phyloP scores from a whole-genome alignment of 164 flowering plant genomes.

The Santalum album region DNA sequence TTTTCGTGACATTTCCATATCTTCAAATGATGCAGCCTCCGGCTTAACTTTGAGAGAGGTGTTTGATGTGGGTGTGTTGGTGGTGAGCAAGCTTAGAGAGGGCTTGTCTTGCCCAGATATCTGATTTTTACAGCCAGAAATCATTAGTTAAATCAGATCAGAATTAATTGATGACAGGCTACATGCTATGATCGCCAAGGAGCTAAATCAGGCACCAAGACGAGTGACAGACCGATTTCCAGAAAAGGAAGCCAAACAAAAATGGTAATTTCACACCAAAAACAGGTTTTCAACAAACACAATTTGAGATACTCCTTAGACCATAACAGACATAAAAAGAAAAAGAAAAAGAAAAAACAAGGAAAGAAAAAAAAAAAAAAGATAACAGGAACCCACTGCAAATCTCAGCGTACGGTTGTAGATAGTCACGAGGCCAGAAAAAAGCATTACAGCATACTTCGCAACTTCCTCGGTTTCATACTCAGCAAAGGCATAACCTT shows the following conservation, averaged over 20 bases:
- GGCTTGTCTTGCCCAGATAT: slow-evolving; percentile 72
- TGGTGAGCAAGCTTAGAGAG: slow-evolving; percentile 18
- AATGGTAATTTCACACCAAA: too few relatives aligned
- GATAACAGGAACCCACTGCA: slow-evolving; percentile 40
- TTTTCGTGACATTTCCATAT: slow-evolving; percentile 18
- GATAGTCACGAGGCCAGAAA: slow-evolving; percentile 77
- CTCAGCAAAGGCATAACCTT: slow-evolving; percentile 86
- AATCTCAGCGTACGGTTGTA: slow-evolving; percentile 63
- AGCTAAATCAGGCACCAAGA: not conserved
- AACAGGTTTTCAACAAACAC: too few relatives aligned
- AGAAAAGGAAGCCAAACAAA: too few relatives aligned
- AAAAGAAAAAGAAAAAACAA: not conserved
- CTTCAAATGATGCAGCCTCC: slow-evolving; percentile 16
- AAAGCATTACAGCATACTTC: slow-evolving; percentile 74
- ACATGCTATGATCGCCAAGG: not conserved
- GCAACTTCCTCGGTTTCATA: slow-evolving; percentile 83
- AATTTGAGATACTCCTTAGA: too few relatives aligned
- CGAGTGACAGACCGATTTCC: too few relatives aligned
- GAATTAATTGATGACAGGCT: not conserved
- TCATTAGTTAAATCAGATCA: not conserved
- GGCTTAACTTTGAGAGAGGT: too few relatives aligned
- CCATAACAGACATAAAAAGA: not conserved
- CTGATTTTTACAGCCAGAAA: slow-evolving; percentile 31
- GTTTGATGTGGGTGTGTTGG: slow-evolving; percentile 9
- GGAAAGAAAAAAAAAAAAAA: not conserved